Percentiles rank a stretch among this genome's conserved stretches.
Evolutionary conservation across 176 grass and related monocot genomes (phyloP).

Genomic region (Carex myosuroides): DNA sequence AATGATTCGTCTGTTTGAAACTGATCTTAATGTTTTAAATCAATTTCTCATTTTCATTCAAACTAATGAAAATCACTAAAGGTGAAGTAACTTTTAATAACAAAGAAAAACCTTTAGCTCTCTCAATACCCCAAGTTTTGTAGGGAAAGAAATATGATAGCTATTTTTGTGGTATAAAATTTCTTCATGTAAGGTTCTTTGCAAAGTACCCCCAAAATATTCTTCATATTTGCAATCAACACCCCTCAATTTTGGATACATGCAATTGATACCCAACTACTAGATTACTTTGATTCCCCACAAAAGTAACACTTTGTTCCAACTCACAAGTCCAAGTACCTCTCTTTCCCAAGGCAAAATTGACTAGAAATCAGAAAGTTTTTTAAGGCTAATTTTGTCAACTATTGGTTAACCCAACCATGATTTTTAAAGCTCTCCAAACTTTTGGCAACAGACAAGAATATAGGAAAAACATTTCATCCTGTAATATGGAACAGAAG

Average conservation of each 20-base stretch:
- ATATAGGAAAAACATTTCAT: neutral
- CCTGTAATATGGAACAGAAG: neutral
- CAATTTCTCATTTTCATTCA: neutral
- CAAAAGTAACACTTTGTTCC: neutral
- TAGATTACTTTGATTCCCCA: neutral
- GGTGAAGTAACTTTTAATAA: neutral
- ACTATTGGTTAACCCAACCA: neutral
- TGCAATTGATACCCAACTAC: neutral
- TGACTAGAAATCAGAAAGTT: neutral
- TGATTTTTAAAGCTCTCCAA: neutral
- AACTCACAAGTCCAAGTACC: neutral
- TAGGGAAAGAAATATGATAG: neutral
- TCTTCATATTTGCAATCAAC: neutral
- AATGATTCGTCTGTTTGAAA: neutral
- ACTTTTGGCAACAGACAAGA: neutral
- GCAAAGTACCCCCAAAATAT: neutral
- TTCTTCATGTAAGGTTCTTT: neutral
- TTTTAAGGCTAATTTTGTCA: slow-evolving; percentile 10
- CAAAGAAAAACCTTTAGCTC: neutral
- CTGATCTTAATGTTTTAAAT: neutral
- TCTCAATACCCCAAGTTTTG: neutral
- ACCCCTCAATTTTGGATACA: neutral
- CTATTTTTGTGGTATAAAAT: neutral
- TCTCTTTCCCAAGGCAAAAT: neutral
- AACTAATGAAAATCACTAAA: neutral